phyloP scores from a whole-genome alignment of 73 alveolate genomes.

The Tetrahymena thermophila region DNA sequence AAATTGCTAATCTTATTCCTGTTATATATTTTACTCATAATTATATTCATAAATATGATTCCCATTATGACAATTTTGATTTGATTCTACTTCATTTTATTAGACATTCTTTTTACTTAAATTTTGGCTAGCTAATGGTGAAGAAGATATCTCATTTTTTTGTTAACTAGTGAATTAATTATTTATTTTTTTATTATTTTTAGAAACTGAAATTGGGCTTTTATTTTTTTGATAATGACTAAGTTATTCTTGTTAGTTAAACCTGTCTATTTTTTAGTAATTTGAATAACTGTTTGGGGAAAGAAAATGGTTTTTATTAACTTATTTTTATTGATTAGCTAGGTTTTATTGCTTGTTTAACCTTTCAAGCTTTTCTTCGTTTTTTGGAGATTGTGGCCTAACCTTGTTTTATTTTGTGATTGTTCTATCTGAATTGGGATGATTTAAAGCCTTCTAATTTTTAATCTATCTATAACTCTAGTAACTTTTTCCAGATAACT shows the following conservation, averaged over 20 bases:
- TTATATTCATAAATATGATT: not conserved
- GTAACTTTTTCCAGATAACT: not conserved
- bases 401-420: not conserved
- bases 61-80: no score
- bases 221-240: not conserved
- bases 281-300: not conserved
- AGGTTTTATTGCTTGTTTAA: no score
- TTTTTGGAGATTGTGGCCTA: not conserved
- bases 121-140: not conserved
- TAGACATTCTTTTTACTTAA: not conserved
- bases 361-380: not conserved
- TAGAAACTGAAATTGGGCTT: not conserved
- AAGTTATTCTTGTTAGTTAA: not conserved
- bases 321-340: not conserved
- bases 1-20: not conserved
- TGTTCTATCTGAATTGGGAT: not conserved
- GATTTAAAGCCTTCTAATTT: no score
- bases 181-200: no score
- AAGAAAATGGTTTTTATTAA: no score
- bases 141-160: not conserved
- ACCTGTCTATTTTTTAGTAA: not conserved
- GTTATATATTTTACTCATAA: not conserved
- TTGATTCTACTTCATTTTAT: not conserved
- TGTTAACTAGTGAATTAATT: no score
- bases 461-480: not conserved